These are phyloP conservation scores for Suillus subalutaceus DNA, from an alignment of 768 basidiomycete species.

Conservation along the genomic window DNA sequence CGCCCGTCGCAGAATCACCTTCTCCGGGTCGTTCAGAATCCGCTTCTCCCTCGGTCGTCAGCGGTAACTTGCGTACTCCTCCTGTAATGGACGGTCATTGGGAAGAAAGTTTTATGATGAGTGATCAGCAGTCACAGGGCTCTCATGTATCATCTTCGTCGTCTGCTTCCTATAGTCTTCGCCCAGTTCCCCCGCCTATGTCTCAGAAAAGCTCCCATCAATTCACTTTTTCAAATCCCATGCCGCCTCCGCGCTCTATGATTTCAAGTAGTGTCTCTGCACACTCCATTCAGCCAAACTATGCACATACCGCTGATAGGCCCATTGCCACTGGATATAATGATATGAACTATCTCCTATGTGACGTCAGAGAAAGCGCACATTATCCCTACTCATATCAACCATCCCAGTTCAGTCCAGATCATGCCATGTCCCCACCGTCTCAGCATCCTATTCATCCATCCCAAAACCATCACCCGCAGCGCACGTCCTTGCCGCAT, in stretches of 20 bases:
- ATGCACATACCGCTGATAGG: slow-evolving; percentile 54
- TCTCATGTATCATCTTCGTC: slow-evolving; percentile 43
- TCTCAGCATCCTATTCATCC: slow-evolving; percentile 43
- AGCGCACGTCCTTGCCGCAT: slow-evolving; percentile 44
- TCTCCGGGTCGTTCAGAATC: slow-evolving; percentile 43
- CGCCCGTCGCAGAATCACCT: slow-evolving; percentile 59
- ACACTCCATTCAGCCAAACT: slow-evolving; percentile 38
- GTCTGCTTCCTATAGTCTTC: slow-evolving; percentile 48
- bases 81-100: slow-evolving; percentile 57
- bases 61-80: slow-evolving; percentile 37
- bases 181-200: slow-evolving; percentile 44
- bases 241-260: slow-evolving; percentile 44
- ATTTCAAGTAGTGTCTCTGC: slow-evolving; percentile 46
- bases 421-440: slow-evolving; percentile 45
- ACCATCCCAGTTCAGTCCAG: slow-evolving; percentile 44
- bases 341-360: slow-evolving; percentile 47
- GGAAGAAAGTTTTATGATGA: slow-evolving; percentile 59
- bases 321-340: slow-evolving; percentile 49
- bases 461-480: slow-evolving; percentile 34
- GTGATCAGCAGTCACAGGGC: slow-evolving; percentile 41
- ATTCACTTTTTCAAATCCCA: slow-evolving; percentile 43
- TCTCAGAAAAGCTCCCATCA: slow-evolving; percentile 50
- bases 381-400: slow-evolving; percentile 59
- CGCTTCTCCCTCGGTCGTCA: slow-evolving; percentile 36
- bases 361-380: slow-evolving; percentile 50